Evolutionary conservation across 2,329 filamentous ascomycete genomes (phyloP).

Genomic region (Pseudogymnoascus destructans): DNA sequence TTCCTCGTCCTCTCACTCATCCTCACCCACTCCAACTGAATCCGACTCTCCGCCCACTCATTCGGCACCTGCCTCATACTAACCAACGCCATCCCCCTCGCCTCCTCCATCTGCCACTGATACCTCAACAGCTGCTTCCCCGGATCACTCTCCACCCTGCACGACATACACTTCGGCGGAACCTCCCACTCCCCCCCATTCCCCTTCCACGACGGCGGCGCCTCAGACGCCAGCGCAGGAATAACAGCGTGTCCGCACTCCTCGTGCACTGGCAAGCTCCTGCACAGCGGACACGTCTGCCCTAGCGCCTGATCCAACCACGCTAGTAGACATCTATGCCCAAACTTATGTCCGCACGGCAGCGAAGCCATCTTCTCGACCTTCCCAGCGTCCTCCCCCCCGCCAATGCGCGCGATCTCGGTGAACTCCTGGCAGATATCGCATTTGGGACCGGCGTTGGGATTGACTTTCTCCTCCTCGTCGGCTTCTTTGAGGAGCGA

Average conservation of each 20-base stretch:
- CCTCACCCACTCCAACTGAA: not conserved
- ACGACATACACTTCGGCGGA: not conserved
- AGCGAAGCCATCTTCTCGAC: not conserved
- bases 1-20: not conserved
- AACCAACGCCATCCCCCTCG: not conserved
- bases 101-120: not conserved
- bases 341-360: not conserved
- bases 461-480: not conserved
- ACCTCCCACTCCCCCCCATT: not conserved
- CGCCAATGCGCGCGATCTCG: not conserved
- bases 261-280: not conserved
- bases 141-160: not conserved
- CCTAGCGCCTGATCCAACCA: not conserved
- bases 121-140: not conserved
- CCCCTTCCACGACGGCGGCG: not conserved
- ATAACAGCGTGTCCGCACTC: not conserved
- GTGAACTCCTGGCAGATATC: not conserved
- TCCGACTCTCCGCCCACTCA: not conserved
- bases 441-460: not conserved
- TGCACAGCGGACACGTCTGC: not conserved
- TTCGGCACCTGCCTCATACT: not conserved
- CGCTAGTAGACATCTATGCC: not conserved
- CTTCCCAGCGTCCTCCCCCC: too few species aligned
- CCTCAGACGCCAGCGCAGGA: not conserved
- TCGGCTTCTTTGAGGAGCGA: not conserved